Evolutionary conservation across 2,329 filamentous ascomycete species (phyloP).

Genomic region (Alternaria sp.): DNA sequence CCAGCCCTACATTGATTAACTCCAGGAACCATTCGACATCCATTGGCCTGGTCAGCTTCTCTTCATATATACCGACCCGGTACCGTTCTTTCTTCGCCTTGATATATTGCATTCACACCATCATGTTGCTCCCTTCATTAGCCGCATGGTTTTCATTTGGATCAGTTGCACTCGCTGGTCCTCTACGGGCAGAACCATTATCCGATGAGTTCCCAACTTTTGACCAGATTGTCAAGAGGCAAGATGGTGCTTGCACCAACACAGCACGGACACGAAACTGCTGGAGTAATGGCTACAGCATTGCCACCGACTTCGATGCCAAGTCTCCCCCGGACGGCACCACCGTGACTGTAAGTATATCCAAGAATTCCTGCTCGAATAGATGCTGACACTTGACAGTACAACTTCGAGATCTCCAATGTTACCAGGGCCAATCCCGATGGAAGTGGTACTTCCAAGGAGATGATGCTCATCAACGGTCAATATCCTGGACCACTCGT

Average conservation of each 20-base stretch:
- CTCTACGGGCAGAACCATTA: conserved; percentile 22
- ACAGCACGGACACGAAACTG: conserved; percentile 50
- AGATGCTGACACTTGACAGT: conserved; percentile 28
- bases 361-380: too few species aligned
- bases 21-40: conserved; percentile 8
- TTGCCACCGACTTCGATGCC: conserved; percentile 55
- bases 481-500: conserved; percentile 68
- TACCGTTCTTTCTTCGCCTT: conserved; percentile 3
- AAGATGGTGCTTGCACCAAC: conserved; percentile 50
- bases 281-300: conserved; percentile 53
- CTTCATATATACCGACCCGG: conserved; percentile 13
- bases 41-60: conserved; percentile 16
- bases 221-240: conserved; percentile 33
- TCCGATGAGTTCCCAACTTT: conserved; percentile 13
- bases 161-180: conserved; percentile 37
- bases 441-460: conserved; percentile 44
- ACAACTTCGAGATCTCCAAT: conserved; percentile 52
- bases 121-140: conserved; percentile 35
- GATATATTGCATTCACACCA: conserved; percentile 15
- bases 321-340: conserved; percentile 51
- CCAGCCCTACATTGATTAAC: conserved; percentile 11
- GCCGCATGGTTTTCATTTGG: conserved; percentile 34
- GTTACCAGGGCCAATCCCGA: conserved; percentile 49
- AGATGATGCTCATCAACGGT: conserved; percentile 55
- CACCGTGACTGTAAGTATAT: conserved; percentile 34